Conservation (phyloP, 2,329 filamentous ascomycete species). For the Fusarium graminum region DNA sequence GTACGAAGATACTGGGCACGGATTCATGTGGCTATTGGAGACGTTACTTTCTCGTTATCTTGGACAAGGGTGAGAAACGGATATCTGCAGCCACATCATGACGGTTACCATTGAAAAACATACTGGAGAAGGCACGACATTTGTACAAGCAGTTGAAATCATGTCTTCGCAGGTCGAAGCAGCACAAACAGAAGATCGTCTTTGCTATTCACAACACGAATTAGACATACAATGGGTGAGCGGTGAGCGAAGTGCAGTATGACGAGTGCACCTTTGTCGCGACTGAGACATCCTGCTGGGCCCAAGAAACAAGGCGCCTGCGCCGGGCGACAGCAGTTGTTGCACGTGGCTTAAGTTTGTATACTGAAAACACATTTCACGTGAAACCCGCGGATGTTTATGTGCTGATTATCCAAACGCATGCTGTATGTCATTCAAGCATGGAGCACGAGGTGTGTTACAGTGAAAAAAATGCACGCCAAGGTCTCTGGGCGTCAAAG, state of each 20-base stretch:
- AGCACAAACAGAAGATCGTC: constrained; percentile 34
- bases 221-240: constrained; percentile 6
- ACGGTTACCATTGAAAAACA: constrained; percentile 23
- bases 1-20: constrained; percentile 14
- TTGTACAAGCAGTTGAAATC: constrained; percentile 40
- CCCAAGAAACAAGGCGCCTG: constrained; percentile 31
- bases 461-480: neutral
- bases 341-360: constrained; percentile 12
- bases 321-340: constrained; percentile 17
- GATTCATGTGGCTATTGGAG: constrained; percentile 28
- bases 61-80: constrained; percentile 34
- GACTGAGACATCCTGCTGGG: constrained; percentile 22
- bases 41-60: constrained; percentile 29
- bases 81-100: constrained; percentile 38
- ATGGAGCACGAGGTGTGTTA: constrained; percentile 8
- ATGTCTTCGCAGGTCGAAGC: constrained; percentile 40
- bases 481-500: neutral
- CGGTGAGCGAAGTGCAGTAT: constrained; percentile 40
- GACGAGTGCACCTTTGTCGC: constrained; percentile 9
- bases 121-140: constrained; percentile 35
- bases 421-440: constrained; percentile 31
- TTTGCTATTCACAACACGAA: constrained; percentile 4
- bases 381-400: constrained; percentile 22
- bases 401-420: constrained; percentile 2
- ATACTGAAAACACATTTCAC: constrained; percentile 22